Conservation (phyloP, 192 early-diverging fungal genomes). For the Lunasporangiospora selenospora region DNA sequence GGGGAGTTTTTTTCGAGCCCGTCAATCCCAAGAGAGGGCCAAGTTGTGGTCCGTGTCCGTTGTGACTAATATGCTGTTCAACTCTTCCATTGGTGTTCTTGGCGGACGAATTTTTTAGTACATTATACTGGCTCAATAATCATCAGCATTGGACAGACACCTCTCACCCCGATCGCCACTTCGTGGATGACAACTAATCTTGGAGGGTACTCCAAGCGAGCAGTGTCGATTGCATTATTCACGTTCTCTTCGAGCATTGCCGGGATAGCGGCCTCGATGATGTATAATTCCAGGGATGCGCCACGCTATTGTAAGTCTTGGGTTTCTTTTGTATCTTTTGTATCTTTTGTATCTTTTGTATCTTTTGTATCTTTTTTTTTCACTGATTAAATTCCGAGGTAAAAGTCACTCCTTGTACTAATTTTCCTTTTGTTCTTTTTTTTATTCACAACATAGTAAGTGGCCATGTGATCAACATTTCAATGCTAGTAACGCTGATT, state of each 20-base stretch:
- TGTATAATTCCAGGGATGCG: conserved; percentile 12
- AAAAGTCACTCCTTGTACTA: no score
- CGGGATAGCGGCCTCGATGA: conserved; percentile 13
- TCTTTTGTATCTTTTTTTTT: neutral
- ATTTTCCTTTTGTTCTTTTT: neutral
- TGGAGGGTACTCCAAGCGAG: conserved; percentile 29
- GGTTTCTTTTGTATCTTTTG: neutral
- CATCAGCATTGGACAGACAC: conserved; percentile 33
- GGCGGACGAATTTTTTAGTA: conserved; percentile 5
- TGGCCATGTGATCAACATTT: conserved; percentile 26
- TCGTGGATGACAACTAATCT: conserved; percentile 43
- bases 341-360: neutral
- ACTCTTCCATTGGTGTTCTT: no score
- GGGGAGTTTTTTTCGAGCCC: no score
- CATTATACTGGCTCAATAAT: conserved; percentile 24
- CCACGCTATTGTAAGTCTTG: conserved; percentile 20
- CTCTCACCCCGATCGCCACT: conserved; percentile 20
- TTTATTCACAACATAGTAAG: conserved; percentile 1
- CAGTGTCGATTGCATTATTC: conserved; percentile 24
- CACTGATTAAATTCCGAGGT: no score
- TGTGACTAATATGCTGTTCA: no score
- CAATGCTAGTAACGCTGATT: conserved; percentile 3
- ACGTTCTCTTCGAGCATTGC: conserved; percentile 18
- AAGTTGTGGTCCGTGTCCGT: no score
- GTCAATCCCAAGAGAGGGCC: no score